Conservation (phyloP, 805 yeast genomes). For the Candida broadrunensis region DNA sequence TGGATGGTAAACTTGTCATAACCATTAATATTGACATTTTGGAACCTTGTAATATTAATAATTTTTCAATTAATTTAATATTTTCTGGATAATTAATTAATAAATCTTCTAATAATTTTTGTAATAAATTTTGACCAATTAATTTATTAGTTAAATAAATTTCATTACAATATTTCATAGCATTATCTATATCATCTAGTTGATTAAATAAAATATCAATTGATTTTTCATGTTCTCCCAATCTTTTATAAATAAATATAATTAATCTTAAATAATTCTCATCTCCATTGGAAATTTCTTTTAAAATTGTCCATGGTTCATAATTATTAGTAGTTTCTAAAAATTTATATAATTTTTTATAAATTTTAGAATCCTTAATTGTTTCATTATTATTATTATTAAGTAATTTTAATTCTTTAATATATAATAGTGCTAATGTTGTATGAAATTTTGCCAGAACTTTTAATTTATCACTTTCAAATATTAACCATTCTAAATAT, state of each 20-base stretch:
- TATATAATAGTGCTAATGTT: constrained; percentile 29
- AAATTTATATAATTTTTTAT: constrained; percentile 30
- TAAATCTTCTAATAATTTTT: constrained; percentile 47
- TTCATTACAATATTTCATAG: constrained; percentile 58
- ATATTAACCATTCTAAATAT: constrained; percentile 47
- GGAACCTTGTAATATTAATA: constrained; percentile 44
- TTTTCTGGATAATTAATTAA: constrained; percentile 37
- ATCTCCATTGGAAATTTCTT: constrained; percentile 29
- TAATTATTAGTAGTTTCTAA: constrained; percentile 29
- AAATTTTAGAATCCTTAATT: constrained; percentile 12
- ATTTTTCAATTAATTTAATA: constrained; percentile 34
- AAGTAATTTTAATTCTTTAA: constrained; percentile 18
- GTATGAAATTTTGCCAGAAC: constrained; percentile 30
- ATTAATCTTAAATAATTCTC: constrained; percentile 41
- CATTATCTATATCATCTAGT: constrained; percentile 52
- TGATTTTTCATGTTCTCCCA: constrained; percentile 62
- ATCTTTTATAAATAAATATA: constrained; percentile 54
- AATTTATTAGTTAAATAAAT: constrained; percentile 38
- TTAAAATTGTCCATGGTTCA: constrained; percentile 35
- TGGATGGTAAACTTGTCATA: constrained; percentile 49
- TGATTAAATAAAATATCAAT: constrained; percentile 59
- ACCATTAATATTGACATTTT: constrained; percentile 46
- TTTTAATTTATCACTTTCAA: constrained; percentile 28
- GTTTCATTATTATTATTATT: constrained; percentile 3
- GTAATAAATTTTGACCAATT: constrained; percentile 46